phyloP scores from a whole-genome alignment of 108 stramenopile genomes.

The Skeletonema grethae region DNA sequence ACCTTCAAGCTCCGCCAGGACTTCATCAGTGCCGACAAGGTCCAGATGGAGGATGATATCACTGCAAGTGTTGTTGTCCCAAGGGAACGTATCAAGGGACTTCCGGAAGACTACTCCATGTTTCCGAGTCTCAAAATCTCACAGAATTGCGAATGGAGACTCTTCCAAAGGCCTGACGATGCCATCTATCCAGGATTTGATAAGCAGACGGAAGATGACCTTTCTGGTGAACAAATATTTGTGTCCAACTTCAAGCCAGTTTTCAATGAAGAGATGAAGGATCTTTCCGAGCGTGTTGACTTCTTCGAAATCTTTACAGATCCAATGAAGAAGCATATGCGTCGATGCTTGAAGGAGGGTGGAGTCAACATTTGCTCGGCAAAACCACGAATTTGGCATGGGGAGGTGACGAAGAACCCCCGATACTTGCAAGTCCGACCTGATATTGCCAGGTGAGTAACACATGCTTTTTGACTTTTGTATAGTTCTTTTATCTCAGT shows the following conservation, averaged over 20 bases:
- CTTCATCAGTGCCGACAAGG: constrained; percentile 57
- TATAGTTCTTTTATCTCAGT: not conserved
- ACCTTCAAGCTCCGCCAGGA: constrained; percentile 63
- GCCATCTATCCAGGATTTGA: constrained; percentile 61
- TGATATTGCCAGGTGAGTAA: constrained; percentile 34
- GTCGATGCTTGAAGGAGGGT: constrained; percentile 39
- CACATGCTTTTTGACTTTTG: not conserved
- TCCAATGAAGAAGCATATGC: constrained; percentile 65
- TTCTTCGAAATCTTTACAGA: constrained; percentile 62
- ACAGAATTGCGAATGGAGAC: constrained; percentile 62
- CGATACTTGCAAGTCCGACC: constrained; percentile 64
- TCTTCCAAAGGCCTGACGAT: constrained; percentile 65
- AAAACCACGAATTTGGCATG: constrained; percentile 57
- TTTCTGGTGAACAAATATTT: constrained; percentile 47
- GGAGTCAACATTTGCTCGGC: constrained; percentile 56
- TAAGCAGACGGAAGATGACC: constrained; percentile 58
- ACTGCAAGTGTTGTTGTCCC: constrained; percentile 64
- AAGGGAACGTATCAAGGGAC: constrained; percentile 45
- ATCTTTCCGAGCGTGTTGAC: constrained; percentile 54
- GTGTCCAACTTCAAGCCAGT: constrained; percentile 62
- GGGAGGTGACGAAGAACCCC: constrained; percentile 56
- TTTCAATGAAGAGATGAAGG: constrained; percentile 54
- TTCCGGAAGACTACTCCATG: constrained; percentile 47
- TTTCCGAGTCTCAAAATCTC: constrained; percentile 55
- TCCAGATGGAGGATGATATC: constrained; percentile 71